These are phyloP conservation scores for Mucor sp. DNA, from an alignment of 371 early-diverging fungal species.

Conservation along the genomic window DNA sequence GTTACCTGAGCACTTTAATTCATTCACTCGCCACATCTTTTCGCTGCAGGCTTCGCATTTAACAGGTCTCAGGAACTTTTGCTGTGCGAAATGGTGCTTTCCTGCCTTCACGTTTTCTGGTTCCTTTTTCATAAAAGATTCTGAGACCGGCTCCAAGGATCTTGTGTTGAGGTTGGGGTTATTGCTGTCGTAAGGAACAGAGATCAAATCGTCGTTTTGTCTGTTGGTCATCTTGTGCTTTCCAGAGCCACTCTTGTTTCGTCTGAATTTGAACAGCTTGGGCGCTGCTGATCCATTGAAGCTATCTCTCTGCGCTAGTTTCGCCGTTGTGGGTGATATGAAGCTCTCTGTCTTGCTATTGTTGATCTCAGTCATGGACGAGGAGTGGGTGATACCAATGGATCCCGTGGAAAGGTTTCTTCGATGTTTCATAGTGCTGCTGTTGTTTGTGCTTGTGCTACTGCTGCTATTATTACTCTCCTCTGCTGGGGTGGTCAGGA, in stretches of 20 bases:
- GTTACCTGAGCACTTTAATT: slow-evolving; percentile 74
- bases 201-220: slow-evolving; percentile 22
- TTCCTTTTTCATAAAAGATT: slow-evolving; percentile 12
- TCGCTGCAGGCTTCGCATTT: slow-evolving; percentile 87
- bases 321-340: slow-evolving; percentile 4
- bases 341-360: not conserved
- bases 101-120: slow-evolving; percentile 10
- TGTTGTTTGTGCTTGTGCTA: not conserved
- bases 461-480: not conserved
- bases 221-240: slow-evolving; percentile 19
- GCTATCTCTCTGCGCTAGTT: slow-evolving; percentile 44
- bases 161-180: slow-evolving; percentile 8
- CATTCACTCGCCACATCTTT: slow-evolving; percentile 84
- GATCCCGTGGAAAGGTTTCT: slow-evolving; percentile 31
- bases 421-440: slow-evolving; percentile 8
- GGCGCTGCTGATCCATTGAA: slow-evolving; percentile 47
- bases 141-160: slow-evolving; percentile 25
- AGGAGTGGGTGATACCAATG: slow-evolving; percentile 14
- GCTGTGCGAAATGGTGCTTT: slow-evolving; percentile 62
- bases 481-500: slow-evolving; percentile 14
- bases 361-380: slow-evolving; percentile 11
- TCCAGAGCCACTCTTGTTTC: slow-evolving; percentile 27
- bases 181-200: slow-evolving; percentile 36
- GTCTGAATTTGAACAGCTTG: slow-evolving; percentile 46
- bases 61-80: slow-evolving; percentile 67